Conservation (phyloP, 495 filamentous ascomycete species). For the Penicilliopsis zonata region DNA sequence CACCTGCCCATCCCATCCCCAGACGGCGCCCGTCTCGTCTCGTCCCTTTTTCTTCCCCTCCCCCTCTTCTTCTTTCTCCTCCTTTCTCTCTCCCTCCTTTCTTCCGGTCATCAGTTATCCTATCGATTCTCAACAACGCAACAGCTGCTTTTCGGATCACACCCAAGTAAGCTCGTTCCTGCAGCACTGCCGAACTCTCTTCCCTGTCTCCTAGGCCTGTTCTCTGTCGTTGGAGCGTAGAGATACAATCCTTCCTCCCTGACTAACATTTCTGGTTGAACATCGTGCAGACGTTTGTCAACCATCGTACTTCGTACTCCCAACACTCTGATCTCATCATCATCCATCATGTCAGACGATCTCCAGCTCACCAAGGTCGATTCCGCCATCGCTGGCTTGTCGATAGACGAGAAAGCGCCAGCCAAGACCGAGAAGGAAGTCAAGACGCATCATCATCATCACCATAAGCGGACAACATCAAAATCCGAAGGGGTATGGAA, state of each 20-base stretch:
- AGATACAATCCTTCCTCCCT: constrained; percentile 5
- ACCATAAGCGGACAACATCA: constrained; percentile 57
- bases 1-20: constrained; percentile 21
- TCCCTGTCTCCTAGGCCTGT: background rate
- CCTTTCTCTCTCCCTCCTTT: constrained; percentile 14
- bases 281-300: background rate
- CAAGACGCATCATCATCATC: constrained; percentile 42
- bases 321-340: constrained; percentile 2
- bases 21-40: no score
- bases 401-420: constrained; percentile 45
- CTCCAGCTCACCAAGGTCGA: constrained; percentile 65
- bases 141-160: background rate
- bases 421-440: constrained; percentile 21
- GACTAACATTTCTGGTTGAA: background rate
- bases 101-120: constrained; percentile 11
- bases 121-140: constrained; percentile 1
- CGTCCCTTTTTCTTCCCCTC: constrained; percentile 12
- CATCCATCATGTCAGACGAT: constrained; percentile 49
- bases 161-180: constrained; percentile 1
- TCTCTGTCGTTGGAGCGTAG: background rate
- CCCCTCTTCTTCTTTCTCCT: constrained; percentile 8
- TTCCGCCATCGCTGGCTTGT: constrained; percentile 70
- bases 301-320: background rate
- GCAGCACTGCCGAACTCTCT: background rate
- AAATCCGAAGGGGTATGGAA: constrained; percentile 58